Base-by-base conservation (phyloP, 2,329 filamentous ascomycete genomes). In the Fusarium guadeloupense region DNA sequence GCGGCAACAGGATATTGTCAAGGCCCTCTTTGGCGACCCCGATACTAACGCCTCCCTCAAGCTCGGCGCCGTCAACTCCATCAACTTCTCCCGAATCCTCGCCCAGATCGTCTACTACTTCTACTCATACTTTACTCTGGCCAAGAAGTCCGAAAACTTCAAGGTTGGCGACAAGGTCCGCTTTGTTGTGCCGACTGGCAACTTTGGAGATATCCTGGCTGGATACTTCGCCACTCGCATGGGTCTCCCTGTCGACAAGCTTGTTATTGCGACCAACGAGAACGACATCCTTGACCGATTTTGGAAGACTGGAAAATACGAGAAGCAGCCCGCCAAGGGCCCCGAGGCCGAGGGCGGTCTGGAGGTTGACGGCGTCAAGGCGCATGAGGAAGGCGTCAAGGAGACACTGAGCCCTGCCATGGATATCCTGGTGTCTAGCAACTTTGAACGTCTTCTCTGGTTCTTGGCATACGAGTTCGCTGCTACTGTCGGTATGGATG, bases 41-140 rank as follows among this genome's bases (percentile, higher is more conserved):
- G 88, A 93, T 50, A 90, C 91, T 74, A 98, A 98, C 81, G 80
- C 84, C 67, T 87, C 85, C 3, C 86, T 94, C 72, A 92, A 92
- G 67, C 89, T 98, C 37, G 94, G 91, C 34, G 94, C 95, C 37
- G 92, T 98, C 67, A 98, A 98, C 81, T 95, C 91, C 39, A 98
- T 98, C 80, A 98, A 98, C 80, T 97, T 90, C 85, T 91, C 93
- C 3, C 85, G 95, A 68, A 98, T 99, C 68, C 85, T 99, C 31
- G 94, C 95, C 12, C 95, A 99, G 80, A 97, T 96, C 64, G 92
- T 92, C 58, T 98, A 97, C 84, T 99, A 97, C 83, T 96, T 97
- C 81, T 84, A 95, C 77, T 88, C 95, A 12, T 98, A 98, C 83
- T 97, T 97, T 78, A 81, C 88, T 13, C 87, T 99, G 28, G 83